Base-by-base conservation (phyloP, 139 green algal genomes). In the Helicosporidium sp. region DNA sequence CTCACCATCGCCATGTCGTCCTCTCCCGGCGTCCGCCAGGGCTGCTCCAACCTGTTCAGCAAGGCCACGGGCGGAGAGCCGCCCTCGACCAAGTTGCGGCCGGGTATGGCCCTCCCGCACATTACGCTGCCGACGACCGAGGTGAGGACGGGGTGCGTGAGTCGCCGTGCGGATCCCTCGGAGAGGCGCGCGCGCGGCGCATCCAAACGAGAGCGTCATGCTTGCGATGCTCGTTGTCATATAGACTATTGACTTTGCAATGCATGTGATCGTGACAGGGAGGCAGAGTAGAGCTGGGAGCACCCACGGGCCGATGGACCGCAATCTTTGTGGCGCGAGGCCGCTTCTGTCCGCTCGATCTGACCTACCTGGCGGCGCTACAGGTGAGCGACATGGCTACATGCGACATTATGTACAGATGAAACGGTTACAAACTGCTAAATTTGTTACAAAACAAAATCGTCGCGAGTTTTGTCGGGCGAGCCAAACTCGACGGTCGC, bases 221-320 rank as follows among this genome's bases (percentile, higher is more conserved):
- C n/a, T n/a, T n/a, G n/a, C n/a, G n/a, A n/a, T n/a, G n/a, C n/a
- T n/a, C n/a, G n/a, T n/a, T n/a, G n/a, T n/a, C n/a, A n/a, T n/a
- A n/a, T n/a, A n/a, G n/a, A n/a, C n/a, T n/a, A n/a, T n/a, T n/a
- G n/a, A n/a, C n/a, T n/a, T n/a, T n/a, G n/a, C n/a, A n/a, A n/a
- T n/a, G n/a, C n/a, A n/a, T n/a, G n/a, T n/a, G n/a, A n/a, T n/a
- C n/a, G n/a, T n/a, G n/a, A 29, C 49, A 74, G 64, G 67, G 67
- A 12, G 67, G 67, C 17, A 45, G 52, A 22, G 60, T 76, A 23
- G 64, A 76, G 55, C 41, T 76, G 23, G 67, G 67, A n/a, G 67
- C 67, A 2, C 64, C 67, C 15, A 75, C 67, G 1, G 67, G 67
- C n/a, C 55, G 59, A 35, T 76, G 67, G 67, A 59, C 74, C 55